Evolutionary conservation across 2,329 filamentous ascomycete species (phyloP).

Genomic region (Ophiostoma sp.): DNA sequence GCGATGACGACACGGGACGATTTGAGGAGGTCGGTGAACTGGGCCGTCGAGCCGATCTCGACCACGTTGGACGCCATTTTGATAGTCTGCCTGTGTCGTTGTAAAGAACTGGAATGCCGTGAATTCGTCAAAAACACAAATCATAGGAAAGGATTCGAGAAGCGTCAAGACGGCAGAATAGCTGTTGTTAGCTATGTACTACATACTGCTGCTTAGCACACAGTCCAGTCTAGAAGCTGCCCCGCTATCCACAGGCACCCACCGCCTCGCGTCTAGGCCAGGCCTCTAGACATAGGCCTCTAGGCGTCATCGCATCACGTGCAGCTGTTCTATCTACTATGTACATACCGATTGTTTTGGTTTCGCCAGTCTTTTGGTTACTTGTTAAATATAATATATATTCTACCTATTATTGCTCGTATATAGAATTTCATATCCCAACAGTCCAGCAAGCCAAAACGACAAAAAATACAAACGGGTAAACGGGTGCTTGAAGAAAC

Average conservation of each 20-base stretch:
- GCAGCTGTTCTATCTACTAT: neutral
- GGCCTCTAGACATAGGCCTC: neutral
- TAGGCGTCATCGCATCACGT: slow-evolving; percentile 12
- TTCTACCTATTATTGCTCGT: neutral
- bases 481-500: neutral
- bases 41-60: slow-evolving; percentile 46
- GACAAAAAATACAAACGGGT: neutral
- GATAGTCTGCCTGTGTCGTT: neutral
- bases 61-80: slow-evolving; percentile 31
- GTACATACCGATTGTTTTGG: too few relatives aligned
- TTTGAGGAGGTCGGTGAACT: slow-evolving; percentile 64
- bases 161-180: neutral
- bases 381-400: neutral
- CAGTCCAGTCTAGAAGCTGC: neutral
- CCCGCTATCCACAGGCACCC: slow-evolving; percentile 9
- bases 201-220: neutral
- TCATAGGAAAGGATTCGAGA: neutral
- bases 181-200: neutral
- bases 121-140: neutral
- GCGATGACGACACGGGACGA: slow-evolving; percentile 75
- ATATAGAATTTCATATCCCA: neutral
- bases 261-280: slow-evolving; percentile 6
- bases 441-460: neutral
- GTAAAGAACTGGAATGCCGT: neutral
- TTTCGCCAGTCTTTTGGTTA: too few relatives aligned